These are phyloP conservation scores for Omphalotus guepiniiformis DNA, from an alignment of 768 basidiomycete genomes.

Conservation along the genomic window DNA sequence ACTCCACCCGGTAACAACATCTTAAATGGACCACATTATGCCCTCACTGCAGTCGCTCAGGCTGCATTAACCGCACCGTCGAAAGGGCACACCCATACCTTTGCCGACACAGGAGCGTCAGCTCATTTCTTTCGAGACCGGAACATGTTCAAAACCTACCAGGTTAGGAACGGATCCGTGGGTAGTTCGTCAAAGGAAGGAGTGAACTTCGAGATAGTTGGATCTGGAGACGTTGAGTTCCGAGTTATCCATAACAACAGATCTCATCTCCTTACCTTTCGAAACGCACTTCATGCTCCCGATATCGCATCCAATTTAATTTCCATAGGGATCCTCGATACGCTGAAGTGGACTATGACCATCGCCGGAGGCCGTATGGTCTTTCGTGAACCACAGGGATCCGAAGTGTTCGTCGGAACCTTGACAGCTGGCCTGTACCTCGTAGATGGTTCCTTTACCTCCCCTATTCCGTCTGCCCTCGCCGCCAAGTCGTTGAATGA, in stretches of 20 bases:
- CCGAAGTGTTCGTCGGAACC: background rate
- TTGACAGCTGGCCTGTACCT: constrained; percentile 1
- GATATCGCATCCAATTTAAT: constrained; percentile 11
- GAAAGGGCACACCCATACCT: background rate
- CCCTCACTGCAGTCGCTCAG: background rate
- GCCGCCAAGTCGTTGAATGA: background rate
- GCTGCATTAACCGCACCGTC: background rate
- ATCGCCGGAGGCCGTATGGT: background rate
- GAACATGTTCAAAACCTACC: constrained; percentile 5
- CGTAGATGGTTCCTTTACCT: background rate
- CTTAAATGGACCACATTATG: background rate
- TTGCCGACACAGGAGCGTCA: constrained; percentile 14
- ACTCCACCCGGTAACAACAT: background rate
- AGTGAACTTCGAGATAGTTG: constrained; percentile 2
- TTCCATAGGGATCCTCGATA: constrained; percentile 8
- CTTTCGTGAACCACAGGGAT: background rate
- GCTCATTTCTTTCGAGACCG: constrained; percentile 4
- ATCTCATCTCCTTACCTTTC: background rate
- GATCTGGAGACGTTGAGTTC: constrained; percentile 7
- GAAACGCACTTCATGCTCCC: constrained; percentile 13
- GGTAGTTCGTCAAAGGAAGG: constrained; percentile 2
- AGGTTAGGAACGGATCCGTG: background rate
- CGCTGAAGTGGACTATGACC: background rate
- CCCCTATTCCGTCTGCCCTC: background rate
- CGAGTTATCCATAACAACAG: background rate